Evolutionary conservation across 768 basidiomycete genomes (phyloP).

Genomic region (Pleurotus tuoliensis): DNA sequence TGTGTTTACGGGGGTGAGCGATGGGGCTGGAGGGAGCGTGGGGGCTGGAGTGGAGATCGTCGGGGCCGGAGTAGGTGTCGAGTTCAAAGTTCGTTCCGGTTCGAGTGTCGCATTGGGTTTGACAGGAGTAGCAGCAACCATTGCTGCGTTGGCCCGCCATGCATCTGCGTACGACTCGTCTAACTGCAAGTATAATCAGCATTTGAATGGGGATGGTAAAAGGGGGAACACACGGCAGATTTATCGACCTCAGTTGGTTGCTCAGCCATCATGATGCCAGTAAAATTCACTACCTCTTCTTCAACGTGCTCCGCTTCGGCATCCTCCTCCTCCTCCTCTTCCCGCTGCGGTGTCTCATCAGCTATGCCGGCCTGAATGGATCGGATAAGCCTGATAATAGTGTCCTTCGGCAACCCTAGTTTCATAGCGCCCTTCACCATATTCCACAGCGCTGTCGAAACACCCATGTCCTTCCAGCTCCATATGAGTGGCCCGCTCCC

Average conservation of each 20-base stretch:
- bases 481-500: slow-evolving; percentile 60
- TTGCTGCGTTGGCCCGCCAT: slow-evolving; percentile 55
- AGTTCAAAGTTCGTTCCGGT: slow-evolving; percentile 6
- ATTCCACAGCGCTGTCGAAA: slow-evolving; percentile 70
- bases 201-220: background rate
- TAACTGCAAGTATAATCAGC: slow-evolving; percentile 30
- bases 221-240: slow-evolving; percentile 10
- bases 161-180: slow-evolving; percentile 55
- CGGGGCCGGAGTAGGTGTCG: slow-evolving; percentile 9
- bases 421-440: slow-evolving; percentile 59
- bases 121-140: slow-evolving; percentile 17
- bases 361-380: slow-evolving; percentile 55
- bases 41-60: slow-evolving; percentile 4
- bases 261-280: background rate
- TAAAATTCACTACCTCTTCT: slow-evolving; percentile 14
- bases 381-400: slow-evolving; percentile 54
- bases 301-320: slow-evolving; percentile 17
- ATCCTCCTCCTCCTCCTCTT: slow-evolving; percentile 28
- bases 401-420: slow-evolving; percentile 57
- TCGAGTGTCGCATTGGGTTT: slow-evolving; percentile 6
- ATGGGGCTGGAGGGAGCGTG: slow-evolving; percentile 11
- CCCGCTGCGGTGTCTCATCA: slow-evolving; percentile 24
- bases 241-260: background rate
- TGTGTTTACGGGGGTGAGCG: slow-evolving; percentile 11
- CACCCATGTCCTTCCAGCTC: slow-evolving; percentile 77